Evolutionary conservation across 768 basidiomycete genomes (phyloP), one percentile per base, ranked within the genome.

Genomic region (Daedaleopsis nitida): DNA sequence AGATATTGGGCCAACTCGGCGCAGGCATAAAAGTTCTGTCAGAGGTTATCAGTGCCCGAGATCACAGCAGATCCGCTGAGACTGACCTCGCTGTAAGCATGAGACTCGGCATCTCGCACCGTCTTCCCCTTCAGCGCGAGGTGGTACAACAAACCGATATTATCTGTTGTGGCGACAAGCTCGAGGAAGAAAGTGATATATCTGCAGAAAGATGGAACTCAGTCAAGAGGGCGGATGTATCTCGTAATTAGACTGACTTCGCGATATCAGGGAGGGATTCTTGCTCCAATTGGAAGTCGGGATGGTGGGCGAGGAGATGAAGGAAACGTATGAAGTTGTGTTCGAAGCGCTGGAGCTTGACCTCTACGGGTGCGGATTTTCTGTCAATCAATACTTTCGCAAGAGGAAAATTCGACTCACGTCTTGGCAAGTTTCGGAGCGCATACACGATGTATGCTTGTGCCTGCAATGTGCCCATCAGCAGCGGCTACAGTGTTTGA

Each of bases 171-270:
- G 21, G 83, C 87, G 19, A 98, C 76, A 56, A 86, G 80, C 50
- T 92, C 88, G 12, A 98, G 80, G 72, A 92, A 98, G 68, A 96
- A 90, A 32, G 91, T 86, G 59, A 98, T 80, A 73, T 97, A 96
- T 75, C 95, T 97, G 67, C 17, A 16, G 35, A 13, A 14, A 16
- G 56, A 39, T 21, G 6, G 35, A 42, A 21, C 5, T 16, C 24
- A 50, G 24, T 19, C 14, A 12, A 10, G 19, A 49, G 13, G 23
- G 12, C 23, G 21, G 23, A 6, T 19, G 27, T 3, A 32, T 32
- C 27, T 32, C 27, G 27, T 32, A 3, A 32, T 32, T 32, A 24
- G 9, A 70, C 88, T 49, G 65, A 97, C 94, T 89, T 92, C 23
- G 90, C 86, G 67, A 94, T 88, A 67, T 91, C 88, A 37, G 84